phyloP scores from a whole-genome alignment of 1,284 basidiomycete species.

The Papiliotrema terrestris region DNA sequence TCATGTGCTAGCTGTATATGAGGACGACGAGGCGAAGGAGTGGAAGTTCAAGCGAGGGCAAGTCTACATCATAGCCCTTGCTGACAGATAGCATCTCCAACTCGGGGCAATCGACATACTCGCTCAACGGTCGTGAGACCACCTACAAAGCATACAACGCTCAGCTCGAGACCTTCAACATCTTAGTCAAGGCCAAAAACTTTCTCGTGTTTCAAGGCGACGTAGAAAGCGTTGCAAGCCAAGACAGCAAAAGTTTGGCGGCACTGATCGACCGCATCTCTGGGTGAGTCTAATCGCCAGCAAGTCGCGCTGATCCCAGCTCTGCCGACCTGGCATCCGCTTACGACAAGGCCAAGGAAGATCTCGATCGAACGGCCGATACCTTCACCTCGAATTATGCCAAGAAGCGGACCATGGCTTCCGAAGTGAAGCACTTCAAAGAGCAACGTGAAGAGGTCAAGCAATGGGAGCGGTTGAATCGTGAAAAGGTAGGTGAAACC shows the following conservation, averaged over 20 bases:
- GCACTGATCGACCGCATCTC: conserved; percentile 93
- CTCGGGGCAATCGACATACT: conserved; percentile 81
- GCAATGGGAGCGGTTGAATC: conserved; percentile 73
- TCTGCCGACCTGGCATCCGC: conserved; percentile 83
- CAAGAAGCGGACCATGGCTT: conserved; percentile 85
- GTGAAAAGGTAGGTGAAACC: conserved; percentile 59
- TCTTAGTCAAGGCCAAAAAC: conserved; percentile 98
- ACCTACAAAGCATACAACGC: conserved; percentile 81
- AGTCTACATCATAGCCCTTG: conserved; percentile 43
- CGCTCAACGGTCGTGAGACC: conserved; percentile 71
- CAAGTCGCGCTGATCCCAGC: conserved; percentile 17
- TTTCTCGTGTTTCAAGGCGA: conserved; percentile 99
- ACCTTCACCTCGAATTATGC: conserved; percentile 90
- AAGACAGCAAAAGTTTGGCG: conserved; percentile 85
- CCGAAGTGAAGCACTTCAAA: conserved; percentile 95
- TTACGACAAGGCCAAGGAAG: conserved; percentile 84
- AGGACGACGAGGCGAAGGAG: conserved; percentile 71
- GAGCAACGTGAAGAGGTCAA: conserved; percentile 94
- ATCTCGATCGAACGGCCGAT: conserved; percentile 85
- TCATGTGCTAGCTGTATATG: conserved; percentile 89
- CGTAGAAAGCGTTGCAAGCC: conserved; percentile 95
- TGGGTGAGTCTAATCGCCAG: conserved; percentile 52
- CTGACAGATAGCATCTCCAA: conserved; percentile 68
- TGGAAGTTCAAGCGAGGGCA: conserved; percentile 89
- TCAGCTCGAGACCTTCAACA: conserved; percentile 81